Evolutionary conservation across 306 rosid species (phyloP).

Genomic region (Parietaria judaica): DNA sequence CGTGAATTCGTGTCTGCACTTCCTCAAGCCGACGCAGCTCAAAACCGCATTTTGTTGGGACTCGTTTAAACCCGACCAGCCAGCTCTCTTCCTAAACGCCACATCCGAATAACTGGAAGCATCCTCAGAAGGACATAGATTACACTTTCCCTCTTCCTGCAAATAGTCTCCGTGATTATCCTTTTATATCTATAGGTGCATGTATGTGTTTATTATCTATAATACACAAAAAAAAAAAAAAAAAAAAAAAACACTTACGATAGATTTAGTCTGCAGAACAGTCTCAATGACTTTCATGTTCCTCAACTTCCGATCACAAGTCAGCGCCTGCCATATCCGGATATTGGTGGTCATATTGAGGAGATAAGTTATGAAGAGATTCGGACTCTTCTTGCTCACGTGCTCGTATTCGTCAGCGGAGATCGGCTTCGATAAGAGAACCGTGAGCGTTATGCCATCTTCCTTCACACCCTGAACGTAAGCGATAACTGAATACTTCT

Average conservation of each 20-base stretch:
- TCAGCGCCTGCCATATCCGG: slow-evolving; percentile 24
- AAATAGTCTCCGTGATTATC: no score
- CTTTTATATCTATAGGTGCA: no score
- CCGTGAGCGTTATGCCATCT: fast-evolving
- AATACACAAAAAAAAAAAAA: not conserved
- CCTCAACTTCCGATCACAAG: not conserved
- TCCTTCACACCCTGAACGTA: not conserved
- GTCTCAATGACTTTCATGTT: slow-evolving; percentile 23
- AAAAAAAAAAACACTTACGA: slow-evolving; percentile 22
- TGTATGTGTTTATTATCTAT: not conserved
- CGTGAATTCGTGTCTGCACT: slow-evolving; percentile 18
- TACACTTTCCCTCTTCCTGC: slow-evolving; percentile 31
- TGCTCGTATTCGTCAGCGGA: not conserved
- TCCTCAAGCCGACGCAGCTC: slow-evolving; percentile 25
- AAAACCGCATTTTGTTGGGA: slow-evolving; percentile 36
- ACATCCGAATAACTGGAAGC: not conserved
- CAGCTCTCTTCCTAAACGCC: slow-evolving; percentile 3
- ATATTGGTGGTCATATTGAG: slow-evolving; percentile 21
- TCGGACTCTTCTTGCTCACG: no score
- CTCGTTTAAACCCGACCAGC: slow-evolving; percentile 31
- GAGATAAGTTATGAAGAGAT: not conserved
- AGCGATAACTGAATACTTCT: slow-evolving; percentile 21
- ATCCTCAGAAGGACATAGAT: slow-evolving; percentile 8
- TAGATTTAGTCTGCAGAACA: slow-evolving; percentile 24
- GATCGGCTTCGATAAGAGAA: slow-evolving; percentile 20